Evolutionary conservation across 2,329 filamentous ascomycete species (phyloP).

Genomic region (Cadophora luteo-olivacea): DNA sequence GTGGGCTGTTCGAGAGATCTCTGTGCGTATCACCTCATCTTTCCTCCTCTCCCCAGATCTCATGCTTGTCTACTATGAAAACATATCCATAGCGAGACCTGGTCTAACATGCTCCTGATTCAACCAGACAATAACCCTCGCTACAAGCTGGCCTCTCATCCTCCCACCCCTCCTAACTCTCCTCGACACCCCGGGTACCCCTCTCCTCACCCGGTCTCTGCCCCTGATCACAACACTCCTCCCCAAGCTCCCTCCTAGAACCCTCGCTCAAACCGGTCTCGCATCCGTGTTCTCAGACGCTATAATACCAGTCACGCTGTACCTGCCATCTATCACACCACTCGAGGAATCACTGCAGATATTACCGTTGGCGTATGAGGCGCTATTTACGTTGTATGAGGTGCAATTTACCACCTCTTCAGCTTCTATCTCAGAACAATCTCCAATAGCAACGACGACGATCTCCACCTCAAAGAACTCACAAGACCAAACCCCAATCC

Average conservation of each 20-base stretch:
- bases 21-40: constrained; percentile 49
- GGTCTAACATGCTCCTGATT: background rate
- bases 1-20: constrained; percentile 63
- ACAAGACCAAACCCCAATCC: background rate
- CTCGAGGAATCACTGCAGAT: constrained; percentile 72
- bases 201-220: constrained; percentile 63
- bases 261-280: constrained; percentile 67
- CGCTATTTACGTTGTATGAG: constrained; percentile 63
- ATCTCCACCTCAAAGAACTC: background rate
- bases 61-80: no score
- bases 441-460: background rate
- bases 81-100: constrained; percentile 6
- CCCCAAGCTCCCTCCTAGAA: constrained; percentile 52
- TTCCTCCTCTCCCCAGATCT: background rate
- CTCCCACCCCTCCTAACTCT: constrained; percentile 74
- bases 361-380: constrained; percentile 69
- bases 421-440: background rate
- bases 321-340: constrained; percentile 78
- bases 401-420: constrained; percentile 27
- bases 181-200: constrained; percentile 65
- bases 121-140: constrained; percentile 51
- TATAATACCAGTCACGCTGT: constrained; percentile 74
- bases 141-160: constrained; percentile 69
- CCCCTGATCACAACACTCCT: constrained; percentile 61
- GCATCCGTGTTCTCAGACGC: constrained; percentile 72